Conservation (phyloP, 495 filamentous ascomycete species). For the Penicillium odoratum region DNA sequence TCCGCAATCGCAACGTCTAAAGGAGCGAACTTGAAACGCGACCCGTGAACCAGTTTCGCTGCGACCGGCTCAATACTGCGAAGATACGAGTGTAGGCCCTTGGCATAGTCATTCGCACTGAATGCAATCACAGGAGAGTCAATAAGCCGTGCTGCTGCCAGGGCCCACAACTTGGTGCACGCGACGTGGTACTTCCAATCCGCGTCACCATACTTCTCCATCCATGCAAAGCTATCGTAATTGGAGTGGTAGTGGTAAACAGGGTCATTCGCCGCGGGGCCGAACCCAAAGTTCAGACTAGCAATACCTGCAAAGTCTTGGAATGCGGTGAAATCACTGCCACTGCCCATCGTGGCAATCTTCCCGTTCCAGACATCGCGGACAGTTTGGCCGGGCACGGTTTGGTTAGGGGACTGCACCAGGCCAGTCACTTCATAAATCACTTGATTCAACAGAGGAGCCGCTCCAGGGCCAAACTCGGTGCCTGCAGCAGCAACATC, state of each 20-base stretch:
- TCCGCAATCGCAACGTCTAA: conserved; percentile 49
- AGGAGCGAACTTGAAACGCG: conserved; percentile 41
- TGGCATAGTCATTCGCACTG: conserved; percentile 50
- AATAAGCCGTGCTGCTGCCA: conserved; percentile 47
- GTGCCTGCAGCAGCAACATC: conserved; percentile 62
- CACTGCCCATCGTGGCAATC: conserved; percentile 69
- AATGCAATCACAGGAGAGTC: conserved; percentile 50
- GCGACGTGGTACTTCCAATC: conserved; percentile 62
- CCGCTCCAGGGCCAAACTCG: conserved; percentile 46
- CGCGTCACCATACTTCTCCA: conserved; percentile 66
- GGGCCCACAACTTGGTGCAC: conserved; percentile 57
- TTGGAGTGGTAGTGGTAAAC: conserved; percentile 80
- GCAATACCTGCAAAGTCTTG: conserved; percentile 71
- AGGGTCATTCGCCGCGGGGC: conserved; percentile 38
- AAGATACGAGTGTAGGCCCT: conserved; percentile 49
- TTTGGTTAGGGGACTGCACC: conserved; percentile 77
- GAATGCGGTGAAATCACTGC: conserved; percentile 75
- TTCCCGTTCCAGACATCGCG: conserved; percentile 58
- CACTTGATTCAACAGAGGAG: conserved; percentile 77
- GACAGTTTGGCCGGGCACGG: conserved; percentile 63
- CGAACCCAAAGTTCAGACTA: conserved; percentile 62
- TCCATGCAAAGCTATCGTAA: conserved; percentile 76
- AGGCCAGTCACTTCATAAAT: conserved; percentile 67
- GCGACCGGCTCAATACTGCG: conserved; percentile 53
- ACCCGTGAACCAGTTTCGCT: conserved; percentile 23